Base-by-base conservation (phyloP, 2,329 filamentous ascomycete species). In the Claviceps purpurea region DNA sequence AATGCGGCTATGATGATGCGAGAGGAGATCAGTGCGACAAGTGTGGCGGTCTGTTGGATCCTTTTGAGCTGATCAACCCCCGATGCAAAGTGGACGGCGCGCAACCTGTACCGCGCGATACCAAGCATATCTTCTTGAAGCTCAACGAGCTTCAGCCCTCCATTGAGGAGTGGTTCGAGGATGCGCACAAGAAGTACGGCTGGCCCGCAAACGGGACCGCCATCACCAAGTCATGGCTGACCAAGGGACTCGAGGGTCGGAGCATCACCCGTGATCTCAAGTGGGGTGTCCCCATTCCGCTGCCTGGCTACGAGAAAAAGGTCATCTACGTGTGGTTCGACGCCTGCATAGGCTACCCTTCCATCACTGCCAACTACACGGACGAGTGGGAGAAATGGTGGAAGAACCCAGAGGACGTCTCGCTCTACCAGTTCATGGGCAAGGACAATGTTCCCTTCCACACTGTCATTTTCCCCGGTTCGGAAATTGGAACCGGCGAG, bases 321-420 rank as follows among this genome's bases (percentile, higher is more conserved):
- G 91, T 95, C 56, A 82, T 96, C 58, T 96, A 96, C 63, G 89
- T 95, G 55, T 87, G 85, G 89, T 89, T 96, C 64, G 88, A 95
- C 65, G 88, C 88, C 51, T 93, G 87, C 68, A 93, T 95, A 62
- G 90, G 90, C 20, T 96, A 96, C 65, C 84, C 89, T n/a, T 95
- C 89, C 1, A 96, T 96, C 59, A 95, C 90, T 1, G 88, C 87
- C 57, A 89, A 82, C 60, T 95, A 95, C 67, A 95, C 89, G 5
- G 74, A 79, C 51, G 77, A 94, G 56, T 96, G 90, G 90, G 83
- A 95, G 72, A 78, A 87, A 63, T 96, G 90, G 90, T 96, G 90
- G 90, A 83, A 85, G 64, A 85, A 94, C 66, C 88, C 89, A 0
- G 84, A 95, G 45, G 77, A 95, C 38, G 89, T 96, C 47, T 79